phyloP scores from a whole-genome alignment of 169 alveolate genomes.

The Plasmodium gaboni region DNA sequence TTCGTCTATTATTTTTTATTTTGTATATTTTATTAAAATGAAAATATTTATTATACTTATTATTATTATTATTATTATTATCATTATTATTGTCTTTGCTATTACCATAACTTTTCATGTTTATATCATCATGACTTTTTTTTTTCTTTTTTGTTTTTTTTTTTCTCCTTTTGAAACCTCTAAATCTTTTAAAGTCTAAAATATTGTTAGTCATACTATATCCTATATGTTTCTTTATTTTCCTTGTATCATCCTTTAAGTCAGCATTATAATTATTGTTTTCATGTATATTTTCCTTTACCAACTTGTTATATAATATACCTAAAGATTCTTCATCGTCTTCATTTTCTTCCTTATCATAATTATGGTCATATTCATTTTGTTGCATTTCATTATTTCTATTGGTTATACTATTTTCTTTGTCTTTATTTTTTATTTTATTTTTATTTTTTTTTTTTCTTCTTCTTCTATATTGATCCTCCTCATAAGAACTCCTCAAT shows the following conservation, averaged over 20 bases:
- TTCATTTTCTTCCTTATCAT: neutral
- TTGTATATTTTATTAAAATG: too few species aligned
- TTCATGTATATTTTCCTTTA: too few species aligned
- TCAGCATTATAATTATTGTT: neutral
- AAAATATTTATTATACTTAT: neutral
- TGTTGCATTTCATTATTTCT: neutral
- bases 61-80: too few species aligned
- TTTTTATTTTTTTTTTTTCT: neutral
- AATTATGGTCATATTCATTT: neutral
- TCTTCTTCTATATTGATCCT: neutral
- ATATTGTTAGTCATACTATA: slow-evolving; percentile 41
- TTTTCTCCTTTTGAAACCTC: slow-evolving; percentile 7
- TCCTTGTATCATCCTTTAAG: slow-evolving; percentile 2
- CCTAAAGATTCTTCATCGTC: neutral
- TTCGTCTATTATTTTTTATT: slow-evolving; percentile 2
- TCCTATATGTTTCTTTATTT: slow-evolving; percentile 20
- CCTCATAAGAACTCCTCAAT: neutral
- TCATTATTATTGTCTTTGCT: neutral
- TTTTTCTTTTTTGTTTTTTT: slow-evolving; percentile 28
- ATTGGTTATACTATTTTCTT: neutral
- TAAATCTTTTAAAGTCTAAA: slow-evolving; percentile 23
- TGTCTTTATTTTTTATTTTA: neutral
- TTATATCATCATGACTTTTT: neutral
- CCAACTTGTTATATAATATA: too few species aligned
- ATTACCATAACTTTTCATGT: neutral